phyloP scores from a whole-genome alignment of 2,329 filamentous ascomycete genomes.

The Aspergillus jensenii region DNA sequence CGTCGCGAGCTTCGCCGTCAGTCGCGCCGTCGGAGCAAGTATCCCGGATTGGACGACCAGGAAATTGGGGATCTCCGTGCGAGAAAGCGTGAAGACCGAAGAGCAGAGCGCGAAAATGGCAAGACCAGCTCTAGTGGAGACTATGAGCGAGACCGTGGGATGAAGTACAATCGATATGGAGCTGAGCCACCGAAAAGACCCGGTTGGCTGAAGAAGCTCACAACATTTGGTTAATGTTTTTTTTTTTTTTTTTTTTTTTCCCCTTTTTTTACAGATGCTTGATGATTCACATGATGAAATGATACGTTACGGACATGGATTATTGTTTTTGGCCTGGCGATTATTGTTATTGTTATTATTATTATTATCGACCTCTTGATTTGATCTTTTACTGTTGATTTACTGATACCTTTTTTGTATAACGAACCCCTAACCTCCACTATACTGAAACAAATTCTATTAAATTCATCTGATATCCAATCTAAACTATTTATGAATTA shows the following conservation, averaged over 20 bases:
- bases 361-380: neutral
- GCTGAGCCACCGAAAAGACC: conserved; percentile 30
- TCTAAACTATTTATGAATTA: conserved; percentile 25
- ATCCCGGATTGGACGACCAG: conserved; percentile 40
- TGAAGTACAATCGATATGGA: conserved; percentile 30
- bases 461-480: neutral
- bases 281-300: conserved; percentile 13
- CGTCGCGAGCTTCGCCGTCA: conserved; percentile 38
- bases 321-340: neutral
- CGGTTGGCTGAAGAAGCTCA: conserved; percentile 47
- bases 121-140: conserved; percentile 45
- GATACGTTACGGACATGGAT: conserved; percentile 5
- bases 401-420: conserved; percentile 3
- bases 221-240: conserved; percentile 22
- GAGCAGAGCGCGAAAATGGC: conserved; percentile 31
- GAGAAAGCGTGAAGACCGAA: conserved; percentile 29
- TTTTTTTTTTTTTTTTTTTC: conserved; percentile 16
- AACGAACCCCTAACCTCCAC: neutral
- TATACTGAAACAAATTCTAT: conserved; percentile 4
- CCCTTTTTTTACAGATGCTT: neutral
- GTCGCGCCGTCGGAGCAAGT: conserved; percentile 40
- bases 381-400: neutral
- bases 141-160: conserved; percentile 37
- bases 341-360: neutral
- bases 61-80: conserved; percentile 40